Base-by-base conservation (phyloP, 352 stramenopile species). In the Phytopythium litorale region DNA sequence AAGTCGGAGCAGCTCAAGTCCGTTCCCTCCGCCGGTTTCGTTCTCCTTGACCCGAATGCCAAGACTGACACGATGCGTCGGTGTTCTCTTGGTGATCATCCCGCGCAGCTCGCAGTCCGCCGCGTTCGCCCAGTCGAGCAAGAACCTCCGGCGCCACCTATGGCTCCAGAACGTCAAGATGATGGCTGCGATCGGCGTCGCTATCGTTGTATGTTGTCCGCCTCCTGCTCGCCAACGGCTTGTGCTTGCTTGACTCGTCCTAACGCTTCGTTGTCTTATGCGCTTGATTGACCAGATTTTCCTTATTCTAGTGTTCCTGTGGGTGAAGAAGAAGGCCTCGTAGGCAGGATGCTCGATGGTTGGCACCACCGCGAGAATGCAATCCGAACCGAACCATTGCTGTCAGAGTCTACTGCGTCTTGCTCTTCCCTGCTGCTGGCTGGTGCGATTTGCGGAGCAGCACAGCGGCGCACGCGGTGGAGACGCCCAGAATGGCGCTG, bases 141-240 rank as follows among this genome's bases (percentile, higher is more conserved):
- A 73, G 53, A 89, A 75, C 57, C 72, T 96, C 7, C 87, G 85
- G 9, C 85, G 85, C 25, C 80, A 91, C 49, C 64, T 96, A 32
- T 96, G 87, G 87, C 81, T 87, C 71, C 79, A 96, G 65, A 96
- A 96, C 55, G 67, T 96, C 33, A 96, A 96, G 71, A 89, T 94
- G 84, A 94, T 82, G 60, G 84, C 92, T 63, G 81, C 83, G 18
- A 88, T 91, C 37, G 80, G 73, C 57, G 68, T 88, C 58, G 66
- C 91, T 37, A 69, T 84, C 68, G 58, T 76, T 64, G 87, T 96
- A 85, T 32, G 84, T 64, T 23, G n/a, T 15, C 25, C 33, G 12
- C 37, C 38, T 56, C 7, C 3, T 21, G 30, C 28, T 52, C 21
- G 13, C 25, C 12, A 40, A 25, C 45, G 11, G 13, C 12, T 32